phyloP scores from a whole-genome alignment of 2,329 filamentous ascomycete genomes.

The Fusarium sublunatum region DNA sequence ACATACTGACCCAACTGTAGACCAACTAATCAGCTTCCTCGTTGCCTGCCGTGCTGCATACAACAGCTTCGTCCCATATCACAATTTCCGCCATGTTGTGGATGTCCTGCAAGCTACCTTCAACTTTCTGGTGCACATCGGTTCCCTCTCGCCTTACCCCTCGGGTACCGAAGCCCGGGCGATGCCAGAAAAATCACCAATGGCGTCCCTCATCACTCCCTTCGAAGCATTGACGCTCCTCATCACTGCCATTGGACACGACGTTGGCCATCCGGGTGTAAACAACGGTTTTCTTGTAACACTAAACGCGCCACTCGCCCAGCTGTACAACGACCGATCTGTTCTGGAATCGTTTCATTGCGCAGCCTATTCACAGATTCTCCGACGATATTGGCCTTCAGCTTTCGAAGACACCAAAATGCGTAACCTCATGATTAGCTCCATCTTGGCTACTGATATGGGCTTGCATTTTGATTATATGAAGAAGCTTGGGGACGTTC shows the following conservation, averaged over 20 bases:
- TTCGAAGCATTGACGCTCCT: conserved; percentile 90
- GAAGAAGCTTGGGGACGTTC: conserved; percentile 83
- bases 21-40: conserved; percentile 85
- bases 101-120: conserved; percentile 96
- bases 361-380: conserved; percentile 94
- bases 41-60: conserved; percentile 93
- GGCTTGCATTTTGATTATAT: conserved; percentile 97
- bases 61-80: conserved; percentile 95
- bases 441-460: conserved; percentile 98
- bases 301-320: conserved; percentile 90
- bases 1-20: conserved; percentile 62
- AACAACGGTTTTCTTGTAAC: conserved; percentile 97
- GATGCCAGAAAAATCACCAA: conserved; percentile 65
- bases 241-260: conserved; percentile 96
- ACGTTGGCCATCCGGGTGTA: conserved; percentile 96
- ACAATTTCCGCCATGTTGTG: conserved; percentile 97
- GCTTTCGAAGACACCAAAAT: conserved; percentile 83
- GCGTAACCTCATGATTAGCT: conserved; percentile 93
- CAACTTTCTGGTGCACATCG: conserved; percentile 85
- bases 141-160: conserved; percentile 76
- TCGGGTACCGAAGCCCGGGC: conserved; percentile 50
- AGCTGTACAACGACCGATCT: conserved; percentile 96
- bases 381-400: conserved; percentile 89
- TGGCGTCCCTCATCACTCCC: conserved; percentile 81
- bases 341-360: conserved; percentile 98